Conservation (phyloP, 306 rosid species). For the Ormosia emarginata region DNA sequence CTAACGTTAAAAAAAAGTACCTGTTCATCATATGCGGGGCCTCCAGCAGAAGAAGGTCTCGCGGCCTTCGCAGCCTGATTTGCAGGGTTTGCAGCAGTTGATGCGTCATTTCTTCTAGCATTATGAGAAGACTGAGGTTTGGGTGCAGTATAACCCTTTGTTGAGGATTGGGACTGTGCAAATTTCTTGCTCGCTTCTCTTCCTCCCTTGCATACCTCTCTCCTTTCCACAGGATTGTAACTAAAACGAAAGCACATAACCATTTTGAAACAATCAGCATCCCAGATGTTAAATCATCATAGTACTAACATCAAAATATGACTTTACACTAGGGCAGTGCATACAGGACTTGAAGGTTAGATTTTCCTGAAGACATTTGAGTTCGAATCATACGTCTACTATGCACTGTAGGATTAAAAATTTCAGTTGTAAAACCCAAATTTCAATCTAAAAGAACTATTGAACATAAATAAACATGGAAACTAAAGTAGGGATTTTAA, state of each 20-base stretch:
- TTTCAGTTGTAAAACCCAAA: too few species aligned
- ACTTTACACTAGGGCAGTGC: not conserved
- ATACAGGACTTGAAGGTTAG: not conserved
- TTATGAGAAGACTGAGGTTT: slow-evolving; percentile 62
- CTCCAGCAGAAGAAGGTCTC: slow-evolving; percentile 45
- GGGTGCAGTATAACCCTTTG: slow-evolving; percentile 51
- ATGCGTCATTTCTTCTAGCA: slow-evolving; percentile 65
- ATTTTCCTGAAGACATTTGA: not conserved
- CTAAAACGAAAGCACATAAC: slow-evolving; percentile 25
- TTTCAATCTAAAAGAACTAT: too few species aligned
- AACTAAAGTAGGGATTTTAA: not conserved
- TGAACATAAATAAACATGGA: too few species aligned
- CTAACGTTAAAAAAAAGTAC: slow-evolving; percentile 24
- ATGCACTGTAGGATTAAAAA: too few species aligned
- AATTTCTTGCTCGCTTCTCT: slow-evolving; percentile 68
- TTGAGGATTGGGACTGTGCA: slow-evolving; percentile 60
- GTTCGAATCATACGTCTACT: too few species aligned
- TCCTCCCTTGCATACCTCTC: slow-evolving; percentile 82
- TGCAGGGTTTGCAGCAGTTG: slow-evolving; percentile 42
- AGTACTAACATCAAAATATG: not conserved
- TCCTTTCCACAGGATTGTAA: slow-evolving; percentile 85
- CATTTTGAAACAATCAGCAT: not conserved
- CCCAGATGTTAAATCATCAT: not conserved
- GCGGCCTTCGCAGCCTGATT: slow-evolving; percentile 49
- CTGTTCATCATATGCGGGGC: slow-evolving; percentile 74